These are phyloP conservation scores for Ziziphus jujuba DNA, from an alignment of 306 rosid genomes.

Conservation along the genomic window DNA sequence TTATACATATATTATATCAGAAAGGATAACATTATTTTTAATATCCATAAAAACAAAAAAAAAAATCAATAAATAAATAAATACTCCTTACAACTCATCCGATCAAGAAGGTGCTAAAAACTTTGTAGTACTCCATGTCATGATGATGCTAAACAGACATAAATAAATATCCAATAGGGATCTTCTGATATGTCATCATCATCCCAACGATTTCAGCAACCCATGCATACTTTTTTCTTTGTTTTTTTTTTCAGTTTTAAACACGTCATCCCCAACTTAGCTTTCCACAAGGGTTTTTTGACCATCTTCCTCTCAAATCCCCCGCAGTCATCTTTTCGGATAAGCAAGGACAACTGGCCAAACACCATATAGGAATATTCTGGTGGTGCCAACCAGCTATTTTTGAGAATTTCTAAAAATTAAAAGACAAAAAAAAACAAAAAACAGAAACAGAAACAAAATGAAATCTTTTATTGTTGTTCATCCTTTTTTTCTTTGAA, in stretches of 20 bases:
- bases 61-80: too few relatives aligned
- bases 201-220: constrained; percentile 20
- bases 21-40: too few relatives aligned
- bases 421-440: too few relatives aligned
- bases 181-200: constrained; percentile 15
- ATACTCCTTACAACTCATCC: too few relatives aligned
- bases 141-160: background rate
- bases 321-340: constrained; percentile 41
- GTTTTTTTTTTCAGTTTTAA: too few relatives aligned
- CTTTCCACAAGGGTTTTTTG: constrained; percentile 24
- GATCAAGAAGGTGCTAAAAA: background rate
- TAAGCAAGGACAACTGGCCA: constrained; percentile 38
- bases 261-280: constrained; percentile 27
- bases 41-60: too few relatives aligned
- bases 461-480: too few relatives aligned
- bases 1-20: too few relatives aligned
- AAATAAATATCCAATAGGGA: background rate
- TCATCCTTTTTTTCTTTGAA: too few relatives aligned
- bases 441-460: too few relatives aligned
- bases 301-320: background rate
- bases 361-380: background rate
- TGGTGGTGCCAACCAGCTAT: too few relatives aligned
- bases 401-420: background rate
- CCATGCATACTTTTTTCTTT: constrained; percentile 11
- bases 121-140: background rate